Evolutionary conservation across 371 early-diverging fungal genomes (phyloP), one percentile per base, ranked within the genome.

Genomic region (Scutellospora calospora): DNA sequence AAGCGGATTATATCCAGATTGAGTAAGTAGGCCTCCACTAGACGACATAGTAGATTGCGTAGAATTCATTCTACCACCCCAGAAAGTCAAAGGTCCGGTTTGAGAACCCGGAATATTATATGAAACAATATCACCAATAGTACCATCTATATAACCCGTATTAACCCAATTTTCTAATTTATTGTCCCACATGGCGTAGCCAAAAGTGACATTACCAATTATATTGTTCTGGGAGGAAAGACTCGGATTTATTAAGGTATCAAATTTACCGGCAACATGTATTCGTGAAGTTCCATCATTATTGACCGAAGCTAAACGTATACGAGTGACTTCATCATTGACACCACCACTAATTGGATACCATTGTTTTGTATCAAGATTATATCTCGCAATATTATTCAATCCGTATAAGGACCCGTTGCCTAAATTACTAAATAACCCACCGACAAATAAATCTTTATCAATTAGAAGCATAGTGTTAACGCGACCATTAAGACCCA

Each of bases 111-210:
- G 81, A 83, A 83, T 81, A 27, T 57, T 9, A 80, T 74, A 22
- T 57, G 54, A 8, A 45, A 52, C 20, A n/a, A 77, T 76, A 71
- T 62, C 80, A n/a, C 81, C 76, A 41, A 89, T 88, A 11, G 55
- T 35, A 3, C 89, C 89, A 49, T 87, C 88, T 4, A 87, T 83
- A 71, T 80, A 88, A 18, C 85, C 59, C 38, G 87, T 83, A 51
- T 51, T 49, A 62, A 74, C 52, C 51, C 57, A 49, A 25, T 63
- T 55, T 1, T 22, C 25, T 25, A 41, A 31, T 6, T 29, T 55
- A 27, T 55, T n/a, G 68, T 79, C 79, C 79, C 79, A 79, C 3
- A 65, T 49, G 11, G 20, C 57, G 27, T 62, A 68, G 25, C 79
- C 79, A 55, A 49, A 79, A 35, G 79, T 68, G 11, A 66, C 29